A percentile compares a stretch with the other conserved stretches of the same genome.
phyloP scores from a whole-genome alignment of 345 rosid genomes.

The Salix purpurea region DNA sequence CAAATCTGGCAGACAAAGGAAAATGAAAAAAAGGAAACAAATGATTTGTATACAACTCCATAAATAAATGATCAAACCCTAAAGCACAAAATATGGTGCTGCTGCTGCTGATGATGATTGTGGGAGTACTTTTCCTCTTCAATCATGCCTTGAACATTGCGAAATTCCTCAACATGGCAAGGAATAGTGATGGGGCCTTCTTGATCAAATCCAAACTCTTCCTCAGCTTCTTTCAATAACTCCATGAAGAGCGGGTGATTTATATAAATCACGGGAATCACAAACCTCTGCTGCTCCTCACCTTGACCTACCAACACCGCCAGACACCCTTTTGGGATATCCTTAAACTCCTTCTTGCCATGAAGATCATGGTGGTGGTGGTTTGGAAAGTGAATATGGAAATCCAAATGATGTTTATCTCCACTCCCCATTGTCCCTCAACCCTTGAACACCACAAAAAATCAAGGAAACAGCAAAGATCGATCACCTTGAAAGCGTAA shows the following conservation, averaged over 20 bases:
- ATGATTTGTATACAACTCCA: not conserved
- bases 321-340: constrained; percentile 68
- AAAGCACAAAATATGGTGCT: constrained; percentile 45
- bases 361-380: constrained; percentile 19
- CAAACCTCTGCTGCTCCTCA: constrained; percentile 63
- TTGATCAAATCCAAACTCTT: constrained; percentile 74
- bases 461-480: not conserved
- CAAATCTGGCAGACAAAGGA: not conserved
- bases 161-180: constrained; percentile 74
- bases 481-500: not conserved
- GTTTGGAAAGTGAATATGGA: constrained; percentile 35
- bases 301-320: constrained; percentile 79
- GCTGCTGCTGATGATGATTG: constrained; percentile 35
- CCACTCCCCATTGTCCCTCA: constrained; percentile 33
- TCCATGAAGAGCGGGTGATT: constrained; percentile 71
- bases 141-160: constrained; percentile 60
- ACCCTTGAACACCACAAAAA: not conserved
- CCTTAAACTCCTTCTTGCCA: constrained; percentile 25
- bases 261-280: constrained; percentile 68
- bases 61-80: constrained; percentile 29
- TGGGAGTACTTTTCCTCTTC: constrained; percentile 36
- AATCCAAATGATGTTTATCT: constrained; percentile 33
- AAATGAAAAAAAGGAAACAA: not conserved
- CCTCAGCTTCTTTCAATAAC: constrained; percentile 69
- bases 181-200: constrained; percentile 80